Evolutionary conservation across 805 yeast species (phyloP), one percentile per base, ranked within the genome.

Genomic region (Candida anglica): DNA sequence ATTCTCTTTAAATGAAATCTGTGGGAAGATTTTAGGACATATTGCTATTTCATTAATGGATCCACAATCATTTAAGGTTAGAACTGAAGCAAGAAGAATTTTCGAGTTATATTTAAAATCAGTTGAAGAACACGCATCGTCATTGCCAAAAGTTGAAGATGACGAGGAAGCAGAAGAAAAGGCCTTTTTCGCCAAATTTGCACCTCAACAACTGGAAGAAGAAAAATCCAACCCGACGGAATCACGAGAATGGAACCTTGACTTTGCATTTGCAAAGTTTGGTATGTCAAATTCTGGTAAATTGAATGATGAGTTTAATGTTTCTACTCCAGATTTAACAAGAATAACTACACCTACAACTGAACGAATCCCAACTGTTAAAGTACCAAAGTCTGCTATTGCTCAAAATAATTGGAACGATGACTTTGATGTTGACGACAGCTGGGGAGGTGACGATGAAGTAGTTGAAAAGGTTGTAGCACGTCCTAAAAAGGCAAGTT

Each of bases 1-100:
- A 27, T 88, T 89, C 46, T 63, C 81, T 1, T 79, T 88, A 0
- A 83, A 77, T 11, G 81, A 86, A 28, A 81, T 87, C 36, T 85
- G 95, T 37, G 78, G 81, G 16, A 86, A 82, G 52, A 75, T 89
- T 13, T 60, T 93, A 35, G 91, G 95, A 0, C 86, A 87, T 2
- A 73, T 93, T 36, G 88, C 96, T 0, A 85, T 93, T 1, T 77
- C 93, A 2, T 63, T 91, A 36, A 70, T 91, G 50, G 98, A 93
- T 56, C 72, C 70, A 34, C 60, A 55, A 33, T 81, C 86, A 8
- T 59, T 64, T 5, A 72, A 75, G 34, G 89, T 91, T 3, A 69
- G 98, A 39, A 58, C 58, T 0, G 85, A 82, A 48, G 95, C 96
- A 0, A 76, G 76, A 44, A 58, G 68, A 28, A 72, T 87, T 0